Conservation (phyloP, 768 basidiomycete species). For the Tylopilus subfusipes region DNA sequence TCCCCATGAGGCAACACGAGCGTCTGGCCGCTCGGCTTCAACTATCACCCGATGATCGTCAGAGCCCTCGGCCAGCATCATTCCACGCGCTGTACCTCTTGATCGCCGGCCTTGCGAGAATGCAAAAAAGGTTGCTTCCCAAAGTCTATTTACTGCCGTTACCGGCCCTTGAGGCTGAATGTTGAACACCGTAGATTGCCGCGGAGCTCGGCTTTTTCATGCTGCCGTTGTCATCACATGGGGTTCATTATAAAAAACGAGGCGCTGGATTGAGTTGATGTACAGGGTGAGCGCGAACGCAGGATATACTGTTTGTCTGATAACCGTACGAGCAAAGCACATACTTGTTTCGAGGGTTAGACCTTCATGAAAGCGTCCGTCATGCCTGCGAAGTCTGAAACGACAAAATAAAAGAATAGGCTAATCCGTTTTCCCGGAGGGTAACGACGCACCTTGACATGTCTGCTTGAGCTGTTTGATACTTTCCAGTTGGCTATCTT, state of each 20-base stretch:
- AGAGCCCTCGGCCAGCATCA: neutral
- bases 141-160: neutral
- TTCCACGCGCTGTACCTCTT: neutral
- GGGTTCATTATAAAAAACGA: neutral
- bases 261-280: neutral
- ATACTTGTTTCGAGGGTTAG: slow-evolving; percentile 4
- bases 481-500: slow-evolving; percentile 24
- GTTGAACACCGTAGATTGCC: neutral
- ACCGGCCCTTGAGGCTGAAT: neutral
- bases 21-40: neutral
- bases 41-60: neutral
- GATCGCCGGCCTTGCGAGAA: neutral
- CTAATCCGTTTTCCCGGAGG: too few species aligned
- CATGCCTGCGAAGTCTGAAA: slow-evolving; percentile 18
- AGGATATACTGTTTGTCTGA: neutral
- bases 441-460: slow-evolving; percentile 17
- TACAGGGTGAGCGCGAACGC: neutral
- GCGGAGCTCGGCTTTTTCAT: neutral
- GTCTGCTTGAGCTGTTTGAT: slow-evolving; percentile 19
- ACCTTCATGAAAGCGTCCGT: slow-evolving; percentile 21
- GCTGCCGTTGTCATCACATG: neutral
- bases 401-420: neutral
- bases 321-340: neutral
- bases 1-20: neutral
- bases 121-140: neutral